phyloP scores from a whole-genome alignment of 768 basidiomycete genomes.

The Sarcodon sp. region DNA sequence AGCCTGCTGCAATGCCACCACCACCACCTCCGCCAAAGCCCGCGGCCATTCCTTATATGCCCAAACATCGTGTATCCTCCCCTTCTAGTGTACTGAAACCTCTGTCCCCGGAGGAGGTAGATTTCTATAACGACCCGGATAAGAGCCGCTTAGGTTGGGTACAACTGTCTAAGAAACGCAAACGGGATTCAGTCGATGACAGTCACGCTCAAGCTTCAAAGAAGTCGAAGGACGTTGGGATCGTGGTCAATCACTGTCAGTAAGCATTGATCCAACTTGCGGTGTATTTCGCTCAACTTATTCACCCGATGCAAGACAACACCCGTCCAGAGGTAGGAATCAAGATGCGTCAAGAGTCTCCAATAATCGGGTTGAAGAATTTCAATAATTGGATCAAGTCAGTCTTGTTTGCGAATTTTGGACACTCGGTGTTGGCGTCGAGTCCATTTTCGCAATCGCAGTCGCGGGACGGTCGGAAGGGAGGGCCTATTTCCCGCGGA shows the following conservation, averaged over 20 bases:
- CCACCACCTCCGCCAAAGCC: constrained; percentile 8
- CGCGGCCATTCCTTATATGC: constrained; percentile 44
- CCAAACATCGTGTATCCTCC: constrained; percentile 45
- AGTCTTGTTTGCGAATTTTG: constrained; percentile 86
- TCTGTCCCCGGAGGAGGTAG: constrained; percentile 48
- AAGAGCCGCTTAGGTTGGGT: neutral
- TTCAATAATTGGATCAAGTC: constrained; percentile 99
- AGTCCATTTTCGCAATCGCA: constrained; percentile 16
- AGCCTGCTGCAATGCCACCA: constrained; percentile 4
- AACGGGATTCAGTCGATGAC: constrained; percentile 23
- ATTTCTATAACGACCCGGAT: constrained; percentile 22
- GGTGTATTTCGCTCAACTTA: constrained; percentile 2
- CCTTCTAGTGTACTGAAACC: constrained; percentile 51
- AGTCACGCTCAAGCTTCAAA: constrained; percentile 23
- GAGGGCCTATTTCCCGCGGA: constrained; percentile 27
- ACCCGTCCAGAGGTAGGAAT: constrained; percentile 86
- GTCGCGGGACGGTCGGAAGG: constrained; percentile 6
- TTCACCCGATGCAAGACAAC: constrained; percentile 50
- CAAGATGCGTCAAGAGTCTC: constrained; percentile 71
- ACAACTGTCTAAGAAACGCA: constrained; percentile 28
- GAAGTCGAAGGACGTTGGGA: constrained; percentile 53
- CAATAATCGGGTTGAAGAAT: constrained; percentile 91
- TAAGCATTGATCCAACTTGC: constrained; percentile 9
- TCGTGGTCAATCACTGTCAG: constrained; percentile 72
- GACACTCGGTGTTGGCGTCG: constrained; percentile 50